phyloP scores from a whole-genome alignment of 805 yeast species.

The Teunomyces barrocoloradensis region DNA sequence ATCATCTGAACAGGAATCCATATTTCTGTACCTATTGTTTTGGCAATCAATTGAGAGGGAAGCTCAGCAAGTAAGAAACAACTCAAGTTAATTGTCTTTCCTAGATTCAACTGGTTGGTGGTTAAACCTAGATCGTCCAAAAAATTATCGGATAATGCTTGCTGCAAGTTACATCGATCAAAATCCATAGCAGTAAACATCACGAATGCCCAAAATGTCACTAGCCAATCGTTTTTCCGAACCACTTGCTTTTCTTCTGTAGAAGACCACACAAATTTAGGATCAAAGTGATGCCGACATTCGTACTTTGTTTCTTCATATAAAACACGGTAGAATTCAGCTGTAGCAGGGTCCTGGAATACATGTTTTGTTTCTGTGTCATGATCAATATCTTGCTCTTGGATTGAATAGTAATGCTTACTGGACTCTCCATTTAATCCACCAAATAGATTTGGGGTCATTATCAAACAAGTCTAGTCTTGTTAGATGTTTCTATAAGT shows the following conservation, averaged over 20 bases:
- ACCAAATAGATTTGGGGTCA: background rate
- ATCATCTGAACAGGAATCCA: conserved; percentile 24
- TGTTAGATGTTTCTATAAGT: background rate
- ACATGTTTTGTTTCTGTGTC: conserved; percentile 3
- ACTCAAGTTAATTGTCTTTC: conserved; percentile 20
- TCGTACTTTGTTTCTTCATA: conserved; percentile 54
- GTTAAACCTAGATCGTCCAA: conserved; percentile 19
- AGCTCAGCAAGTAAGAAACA: conserved; percentile 24
- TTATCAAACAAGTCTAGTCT: background rate
- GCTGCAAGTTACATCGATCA: conserved; percentile 23
- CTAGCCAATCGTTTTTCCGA: conserved; percentile 21
- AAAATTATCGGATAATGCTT: conserved; percentile 23
- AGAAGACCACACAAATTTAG: conserved; percentile 39
- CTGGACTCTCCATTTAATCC: background rate
- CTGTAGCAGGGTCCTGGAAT: conserved; percentile 42
- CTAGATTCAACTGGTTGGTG: conserved; percentile 24
- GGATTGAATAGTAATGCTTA: background rate
- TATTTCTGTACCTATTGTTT: conserved; percentile 23
- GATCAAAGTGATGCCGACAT: conserved; percentile 55
- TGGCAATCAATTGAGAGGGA: conserved; percentile 25
- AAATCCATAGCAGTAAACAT: conserved; percentile 23
- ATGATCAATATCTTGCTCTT: background rate
- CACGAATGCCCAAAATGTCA: conserved; percentile 21
- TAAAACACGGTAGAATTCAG: conserved; percentile 41
- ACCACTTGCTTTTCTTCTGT: conserved; percentile 20